Evolutionary conservation across 768 basidiomycete species (phyloP), one percentile per base, ranked within the genome.

Genomic region (Mycena amicta): DNA sequence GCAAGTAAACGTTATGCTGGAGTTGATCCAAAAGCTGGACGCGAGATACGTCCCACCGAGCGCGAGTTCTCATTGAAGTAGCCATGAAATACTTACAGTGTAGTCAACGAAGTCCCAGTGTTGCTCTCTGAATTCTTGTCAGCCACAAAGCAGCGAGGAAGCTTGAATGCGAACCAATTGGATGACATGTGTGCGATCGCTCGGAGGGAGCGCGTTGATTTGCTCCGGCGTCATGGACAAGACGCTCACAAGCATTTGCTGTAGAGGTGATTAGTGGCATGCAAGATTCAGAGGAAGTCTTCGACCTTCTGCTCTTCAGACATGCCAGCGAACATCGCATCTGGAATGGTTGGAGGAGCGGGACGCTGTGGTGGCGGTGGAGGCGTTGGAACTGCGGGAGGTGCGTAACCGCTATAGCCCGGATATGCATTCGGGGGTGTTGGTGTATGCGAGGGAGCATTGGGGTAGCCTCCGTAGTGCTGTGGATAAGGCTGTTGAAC

Each of bases 141-240:
- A n/a, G n/a, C n/a, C n/a, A n/a, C n/a, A n/a, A n/a, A n/a, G n/a
- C n/a, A n/a, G n/a, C n/a, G n/a, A n/a, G n/a, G n/a, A n/a, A n/a
- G n/a, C n/a, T n/a, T n/a, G 20, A 12, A 6, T 29, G 82, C 90
- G 64, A 39, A 94, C 93, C 68, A 97, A 77, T 74, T 94, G 91
- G 65, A 93, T 82, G 63, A 94, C 88, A 29, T 85, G 90, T 11
- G 84, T 80, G 26, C 90, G 80, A 66, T 95, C 93, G 4, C 80
- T 73, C 1, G 88, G 85, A 11, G 92, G 88, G 31, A 96, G 73
- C 61, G 78, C 77, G 50, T 86, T 84, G 57, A 97, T 87, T 70
- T 97, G 92, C 39, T 92, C 93, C 2, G 87, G 85, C 1, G 91
- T 89, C 87, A 98, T 90, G 31, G 83, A 76, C 55, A 95, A 67